Base-by-base conservation (phyloP, 1,284 basidiomycete species). In the Schizophyllum amplum region DNA sequence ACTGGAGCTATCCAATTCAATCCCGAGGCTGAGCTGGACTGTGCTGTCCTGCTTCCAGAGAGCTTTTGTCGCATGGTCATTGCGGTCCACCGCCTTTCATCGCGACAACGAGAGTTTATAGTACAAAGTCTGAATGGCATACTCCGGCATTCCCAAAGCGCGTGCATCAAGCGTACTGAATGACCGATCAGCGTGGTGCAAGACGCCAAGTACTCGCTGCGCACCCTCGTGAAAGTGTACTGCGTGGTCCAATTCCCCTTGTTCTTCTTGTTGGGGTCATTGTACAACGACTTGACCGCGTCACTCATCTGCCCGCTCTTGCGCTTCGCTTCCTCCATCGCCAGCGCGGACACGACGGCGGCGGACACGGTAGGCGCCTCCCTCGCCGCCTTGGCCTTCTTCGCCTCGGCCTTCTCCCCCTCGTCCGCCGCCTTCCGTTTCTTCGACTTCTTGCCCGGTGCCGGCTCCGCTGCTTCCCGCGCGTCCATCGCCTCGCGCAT, bases 281-380 rank as follows among this genome's bases (percentile, higher is more conserved):
- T 67, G 27, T 91, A 92, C 54, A 91, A 64, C 52, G 83, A 86
- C 70, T 84, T 86, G 27, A 92, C 80, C 13, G 86, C 86, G 5
- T 81, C 83, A 62, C 81, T 90, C 87, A 91, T 90, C 21, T 50
- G 24, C 7, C 69, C 74, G 1, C 82, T 81, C 69, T 87, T 90
- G 62, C 89, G 77, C 72, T 87, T 90, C 7, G 76, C 81, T 68
- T 90, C 88, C 65, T 90, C 87, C 65, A 75, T 74, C 1, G 82
- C 86, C 7, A 91, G 74, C 55, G 83, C 83, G 57, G 75, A 79
- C 3, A 77, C 76, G 20, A 90, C 86, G 2, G 84, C 74, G 1
- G 80, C 75, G 0, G 81, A 73, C 22, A 86, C 76, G 7, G 72
- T 75, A 1, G 84, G 77, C 62, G 84, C 84, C 55, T 75, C 72